Evolutionary conservation across 805 yeast genomes (phyloP).

Genomic region (Brettanomyces sp.): DNA sequence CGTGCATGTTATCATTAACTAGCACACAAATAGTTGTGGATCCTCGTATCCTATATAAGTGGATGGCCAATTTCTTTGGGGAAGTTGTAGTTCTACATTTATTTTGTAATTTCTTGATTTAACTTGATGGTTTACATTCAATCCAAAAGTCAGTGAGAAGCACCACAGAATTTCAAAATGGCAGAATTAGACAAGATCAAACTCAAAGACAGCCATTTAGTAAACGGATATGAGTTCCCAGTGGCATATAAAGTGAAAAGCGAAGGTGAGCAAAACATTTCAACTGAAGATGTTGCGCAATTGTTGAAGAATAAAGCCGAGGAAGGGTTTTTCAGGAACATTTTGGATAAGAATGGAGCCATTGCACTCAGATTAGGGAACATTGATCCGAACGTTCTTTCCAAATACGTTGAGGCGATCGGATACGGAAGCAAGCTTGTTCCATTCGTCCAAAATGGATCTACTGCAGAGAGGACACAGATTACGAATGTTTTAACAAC

Average conservation of each 20-base stretch:
- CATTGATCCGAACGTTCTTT: conserved; percentile 15
- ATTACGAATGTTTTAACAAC: conserved; percentile 13
- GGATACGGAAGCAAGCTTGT: conserved; percentile 14
- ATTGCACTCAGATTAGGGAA: conserved; percentile 17
- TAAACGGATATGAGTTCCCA: conserved; percentile 14
- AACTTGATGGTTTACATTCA: too few species aligned
- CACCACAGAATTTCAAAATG: neutral
- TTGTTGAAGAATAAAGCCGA: conserved; percentile 12
- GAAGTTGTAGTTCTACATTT: too few species aligned
- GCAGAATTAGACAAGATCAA: neutral
- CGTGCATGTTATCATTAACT: too few species aligned
- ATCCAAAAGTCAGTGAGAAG: too few species aligned
- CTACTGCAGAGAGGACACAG: conserved; percentile 19
- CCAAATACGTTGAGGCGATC: conserved; percentile 15
- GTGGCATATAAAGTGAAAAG: conserved; percentile 6
- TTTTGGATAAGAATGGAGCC: conserved; percentile 21
- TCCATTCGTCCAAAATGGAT: conserved; percentile 22
- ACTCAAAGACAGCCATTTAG: neutral
- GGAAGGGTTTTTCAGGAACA: conserved; percentile 16
- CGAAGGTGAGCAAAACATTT: neutral
- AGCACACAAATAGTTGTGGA: too few species aligned
- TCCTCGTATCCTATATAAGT: too few species aligned
- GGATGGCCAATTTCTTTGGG: too few species aligned
- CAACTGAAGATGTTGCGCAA: neutral
- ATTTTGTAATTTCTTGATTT: too few species aligned